phyloP scores from a whole-genome alignment of 2,329 filamentous ascomycete genomes.

The Claviceps sp. region DNA sequence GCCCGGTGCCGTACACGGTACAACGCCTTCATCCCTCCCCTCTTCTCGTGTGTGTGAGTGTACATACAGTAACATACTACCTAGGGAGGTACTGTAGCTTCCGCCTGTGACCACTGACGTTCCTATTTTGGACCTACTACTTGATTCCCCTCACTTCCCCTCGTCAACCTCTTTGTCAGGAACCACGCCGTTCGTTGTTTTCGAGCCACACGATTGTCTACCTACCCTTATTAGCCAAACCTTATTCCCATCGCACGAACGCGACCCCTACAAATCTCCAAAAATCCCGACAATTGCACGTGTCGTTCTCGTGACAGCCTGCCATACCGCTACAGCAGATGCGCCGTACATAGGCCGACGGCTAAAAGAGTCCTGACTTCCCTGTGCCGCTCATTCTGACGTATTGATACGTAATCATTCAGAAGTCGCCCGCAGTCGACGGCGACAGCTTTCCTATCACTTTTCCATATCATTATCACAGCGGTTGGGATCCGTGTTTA shows the following conservation, averaged over 20 bases:
- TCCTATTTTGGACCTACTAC: background rate
- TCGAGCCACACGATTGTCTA: background rate
- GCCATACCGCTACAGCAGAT: background rate
- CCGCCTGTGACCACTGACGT: background rate
- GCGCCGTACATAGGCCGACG: background rate
- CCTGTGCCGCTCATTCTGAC: background rate
- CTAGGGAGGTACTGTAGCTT: background rate
- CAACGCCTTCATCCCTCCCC: background rate
- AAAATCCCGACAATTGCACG: background rate
- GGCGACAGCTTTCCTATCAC: background rate
- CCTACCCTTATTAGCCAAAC: background rate
- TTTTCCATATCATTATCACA: too few relatives aligned
- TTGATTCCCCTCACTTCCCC: background rate
- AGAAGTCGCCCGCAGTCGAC: background rate
- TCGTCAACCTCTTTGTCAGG: background rate
- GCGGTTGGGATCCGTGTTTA: background rate
- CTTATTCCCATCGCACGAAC: background rate
- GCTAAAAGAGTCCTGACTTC: background rate
- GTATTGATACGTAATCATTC: background rate
- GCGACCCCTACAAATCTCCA: background rate
- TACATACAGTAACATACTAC: too few relatives aligned
- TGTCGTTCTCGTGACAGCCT: background rate
- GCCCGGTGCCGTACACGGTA: background rate
- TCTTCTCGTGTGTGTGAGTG: background rate
- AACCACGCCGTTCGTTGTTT: slow-evolving; percentile 1